Conservation (phyloP, 78 protist species). For the Creolimax fragrantissima region DNA sequence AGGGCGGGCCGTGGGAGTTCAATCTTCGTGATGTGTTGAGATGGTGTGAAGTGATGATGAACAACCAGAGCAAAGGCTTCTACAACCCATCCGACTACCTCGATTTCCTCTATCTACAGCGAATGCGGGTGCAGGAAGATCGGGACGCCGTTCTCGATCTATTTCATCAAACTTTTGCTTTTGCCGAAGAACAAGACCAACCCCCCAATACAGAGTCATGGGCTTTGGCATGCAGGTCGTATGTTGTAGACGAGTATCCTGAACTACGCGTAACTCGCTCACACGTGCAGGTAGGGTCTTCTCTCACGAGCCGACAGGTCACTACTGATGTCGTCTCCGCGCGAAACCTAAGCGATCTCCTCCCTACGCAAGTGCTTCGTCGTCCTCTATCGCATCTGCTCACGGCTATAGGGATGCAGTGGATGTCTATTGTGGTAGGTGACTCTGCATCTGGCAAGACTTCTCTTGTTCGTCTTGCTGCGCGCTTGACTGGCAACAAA, state of each 20-base stretch:
- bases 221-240: too few relatives aligned
- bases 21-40: constrained; percentile 95
- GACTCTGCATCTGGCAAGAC: constrained; percentile 82
- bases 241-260: neutral
- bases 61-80: neutral
- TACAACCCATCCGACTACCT: constrained; percentile 35
- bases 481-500: constrained; percentile 58
- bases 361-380: neutral
- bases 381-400: neutral
- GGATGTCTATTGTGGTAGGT: constrained; percentile 77
- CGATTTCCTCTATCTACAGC: constrained; percentile 65
- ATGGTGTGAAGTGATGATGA: constrained; percentile 76
- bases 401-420: constrained; percentile 27
- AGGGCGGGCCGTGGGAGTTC: constrained; percentile 98
- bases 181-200: neutral
- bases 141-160: constrained; percentile 33
- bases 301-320: neutral
- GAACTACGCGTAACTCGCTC: neutral
- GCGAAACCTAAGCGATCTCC: neutral
- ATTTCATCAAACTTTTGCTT: constrained; percentile 36
- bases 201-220: too few relatives aligned
- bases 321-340: neutral
- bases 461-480: constrained; percentile 58
- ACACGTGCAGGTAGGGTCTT: neutral
- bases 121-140: constrained; percentile 77